Evolutionary conservation across 2,329 filamentous ascomycete genomes (phyloP), one percentile per base, ranked within the genome.

Genomic region (Cladophialophora exuberans): DNA sequence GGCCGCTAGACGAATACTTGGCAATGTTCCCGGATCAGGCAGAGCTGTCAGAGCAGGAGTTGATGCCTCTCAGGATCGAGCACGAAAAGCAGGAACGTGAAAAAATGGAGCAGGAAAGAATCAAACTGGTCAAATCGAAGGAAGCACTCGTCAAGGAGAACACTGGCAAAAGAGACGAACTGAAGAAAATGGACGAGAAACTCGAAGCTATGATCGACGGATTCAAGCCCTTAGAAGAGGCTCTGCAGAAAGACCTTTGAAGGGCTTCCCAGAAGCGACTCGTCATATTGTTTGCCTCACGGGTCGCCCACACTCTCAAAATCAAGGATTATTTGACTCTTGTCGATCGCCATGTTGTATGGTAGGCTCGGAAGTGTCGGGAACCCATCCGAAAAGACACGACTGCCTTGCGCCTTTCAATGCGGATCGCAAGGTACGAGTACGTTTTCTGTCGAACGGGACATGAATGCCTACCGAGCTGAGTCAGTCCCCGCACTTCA

Each of bases 181-280:
- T 99, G 44, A 91, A 89, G 17, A 96, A 88, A 66, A 76, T 99
- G 57, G 94, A 99, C 66, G 88, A 89, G 67, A 90, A 96, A 71
- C 77, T 97, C 54, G 94, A 97, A 74, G 92, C 89, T 67, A 96
- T 96, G 68, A 93, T 96, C 66, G 90, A 95, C 72, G 89, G 59
- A 6, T 41, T 64, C 28, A 59, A 52, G 15, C 50, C 52, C 1
- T 38, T 64, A 7, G 52, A 62, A 28, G 62, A 64, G 43, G 62
- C 54, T 11, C 45, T 65, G 45, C 39, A 52, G 35, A 63, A 61
- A 45, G 63, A 64, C 30, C 30, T 64, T 5, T 64, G 49, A 62
- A 26, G 9, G 4, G 28, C 11, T 9, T 10, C n/a, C n/a, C n/a
- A n/a, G n/a, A n/a, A n/a, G n/a, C n/a, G n/a, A n/a, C n/a, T n/a